Base-by-base conservation (phyloP, 768 basidiomycete species). In the Boletus speciosus region DNA sequence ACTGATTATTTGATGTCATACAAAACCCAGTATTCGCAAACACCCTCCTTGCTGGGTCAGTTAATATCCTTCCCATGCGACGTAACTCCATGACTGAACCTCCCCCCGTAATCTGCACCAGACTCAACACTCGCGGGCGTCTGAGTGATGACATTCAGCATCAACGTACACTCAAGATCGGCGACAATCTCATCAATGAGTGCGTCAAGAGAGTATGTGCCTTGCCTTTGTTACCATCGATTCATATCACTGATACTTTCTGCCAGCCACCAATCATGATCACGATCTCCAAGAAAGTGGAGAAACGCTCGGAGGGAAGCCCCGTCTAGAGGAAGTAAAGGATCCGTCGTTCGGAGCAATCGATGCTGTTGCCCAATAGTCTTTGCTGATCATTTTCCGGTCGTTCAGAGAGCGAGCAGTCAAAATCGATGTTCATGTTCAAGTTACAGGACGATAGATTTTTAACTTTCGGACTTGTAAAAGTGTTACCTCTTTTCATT, bases 11-110 rank as follows among this genome's bases (percentile, higher is more conserved):
- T 25, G 27, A 34, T 21, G 19, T 23, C 34, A 21, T n/a, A 11
- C 19, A 1, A 14, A 23, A 41, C 10, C 4, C 25, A 65, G 63
- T 66, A 36, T 66, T 60, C 6, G 57, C 51, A n/a, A 65, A 65
- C 25, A 3, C 45, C 25, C 4, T 62, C 23, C 57, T 65, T 16
- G 51, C 40, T 25, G 61, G 49, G 64, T 64, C 47, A 54, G 62
- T 65, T 35, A 0, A 27, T 6, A 27, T 3, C 12, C n/a, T 27
- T 46, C 5, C n/a, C 3, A 12, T 6, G 1, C 52, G 23, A 31
- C 21, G 5, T 27, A 3, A 43, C 6, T 0, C 34, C 16, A 19
- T 1, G 16, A 29, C 48, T 63, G 32, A 52, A n/a, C 7, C 16
- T 19, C 9, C 15, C 25, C 3, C 14, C 12, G 27, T 23, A 2